These are phyloP conservation scores for Lanmaoa pseudosensibilis DNA, from an alignment of 768 basidiomycete species.

Conservation along the genomic window DNA sequence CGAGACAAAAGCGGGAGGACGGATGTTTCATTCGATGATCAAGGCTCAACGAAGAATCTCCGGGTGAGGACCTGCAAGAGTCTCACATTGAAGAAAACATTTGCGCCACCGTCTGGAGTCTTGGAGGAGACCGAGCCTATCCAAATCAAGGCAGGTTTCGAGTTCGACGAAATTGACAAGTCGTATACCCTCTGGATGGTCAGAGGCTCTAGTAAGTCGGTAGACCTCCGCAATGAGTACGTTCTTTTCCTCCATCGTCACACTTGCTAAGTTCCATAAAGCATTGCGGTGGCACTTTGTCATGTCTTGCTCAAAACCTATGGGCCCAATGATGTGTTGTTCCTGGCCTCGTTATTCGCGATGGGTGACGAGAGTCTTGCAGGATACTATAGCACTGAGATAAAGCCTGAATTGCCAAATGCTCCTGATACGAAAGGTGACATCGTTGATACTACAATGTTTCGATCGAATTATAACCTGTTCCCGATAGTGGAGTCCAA, in stretches of 20 bases:
- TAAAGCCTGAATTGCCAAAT: not conserved
- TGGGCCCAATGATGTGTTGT: conserved; percentile 7
- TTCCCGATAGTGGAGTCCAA: not conserved
- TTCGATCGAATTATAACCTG: not conserved
- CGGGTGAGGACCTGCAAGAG: not conserved
- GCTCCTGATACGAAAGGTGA: not conserved
- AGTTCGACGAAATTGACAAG: not conserved
- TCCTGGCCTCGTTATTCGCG: conserved; percentile 9
- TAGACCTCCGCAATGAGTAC: conserved; percentile 7
- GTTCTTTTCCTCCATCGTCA: not conserved
- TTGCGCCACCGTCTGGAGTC: conserved; percentile 5
- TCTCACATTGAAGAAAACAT: conserved; percentile 4
- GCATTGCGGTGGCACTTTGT: conserved; percentile 9
- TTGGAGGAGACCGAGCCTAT: not conserved
- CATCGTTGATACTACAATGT: not conserved
- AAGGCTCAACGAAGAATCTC: not conserved
- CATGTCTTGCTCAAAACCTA: conserved; percentile 6
- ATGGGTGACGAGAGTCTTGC: not conserved
- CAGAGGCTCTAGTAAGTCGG: not conserved
- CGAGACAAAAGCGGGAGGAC: conserved; percentile 4
- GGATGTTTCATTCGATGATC: not conserved
- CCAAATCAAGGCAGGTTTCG: conserved; percentile 3
- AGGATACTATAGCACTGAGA: conserved; percentile 1
- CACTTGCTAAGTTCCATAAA: not conserved
- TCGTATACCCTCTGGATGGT: conserved; percentile 13